phyloP scores from a whole-genome alignment of 2,329 filamentous ascomycete genomes.

The Penicillium palitans region DNA sequence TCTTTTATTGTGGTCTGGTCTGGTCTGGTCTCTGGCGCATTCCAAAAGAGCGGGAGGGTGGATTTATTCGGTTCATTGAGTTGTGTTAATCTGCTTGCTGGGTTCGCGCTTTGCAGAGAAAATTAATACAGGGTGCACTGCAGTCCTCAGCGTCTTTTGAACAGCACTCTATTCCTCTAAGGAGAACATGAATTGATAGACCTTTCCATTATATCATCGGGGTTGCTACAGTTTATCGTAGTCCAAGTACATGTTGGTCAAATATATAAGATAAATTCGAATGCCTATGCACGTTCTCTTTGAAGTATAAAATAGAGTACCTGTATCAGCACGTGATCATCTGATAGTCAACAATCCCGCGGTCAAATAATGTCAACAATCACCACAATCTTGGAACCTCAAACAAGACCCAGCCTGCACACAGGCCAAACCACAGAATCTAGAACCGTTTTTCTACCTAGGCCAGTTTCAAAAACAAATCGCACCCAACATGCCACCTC shows the following conservation, averaged over 20 bases:
- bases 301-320: neutral
- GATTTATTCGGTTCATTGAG: constrained; percentile 37
- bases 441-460: too few relatives aligned
- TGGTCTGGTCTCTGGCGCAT: constrained; percentile 37
- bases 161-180: constrained; percentile 22
- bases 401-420: neutral
- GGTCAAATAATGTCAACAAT: neutral
- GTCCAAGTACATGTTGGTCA: neutral
- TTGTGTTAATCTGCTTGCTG: constrained; percentile 34
- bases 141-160: constrained; percentile 15
- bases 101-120: constrained; percentile 31
- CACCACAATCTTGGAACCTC: neutral
- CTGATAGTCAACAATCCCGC: constrained; percentile 8
- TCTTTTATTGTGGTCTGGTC: constrained; percentile 22
- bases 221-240: neutral
- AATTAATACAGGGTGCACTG: constrained; percentile 30
- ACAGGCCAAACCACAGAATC: neutral
- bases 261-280: neutral
- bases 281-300: neutral
- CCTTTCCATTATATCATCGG: constrained; percentile 17
- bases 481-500: constrained; percentile 16
- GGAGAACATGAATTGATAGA: constrained; percentile 25
- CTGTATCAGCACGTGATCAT: constrained; percentile 7
- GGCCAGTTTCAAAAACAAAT: neutral
- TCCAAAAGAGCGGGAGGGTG: constrained; percentile 35